Conservation (phyloP, 1,139 yeast species). For the Yamadazyma spencermartinsiae region DNA sequence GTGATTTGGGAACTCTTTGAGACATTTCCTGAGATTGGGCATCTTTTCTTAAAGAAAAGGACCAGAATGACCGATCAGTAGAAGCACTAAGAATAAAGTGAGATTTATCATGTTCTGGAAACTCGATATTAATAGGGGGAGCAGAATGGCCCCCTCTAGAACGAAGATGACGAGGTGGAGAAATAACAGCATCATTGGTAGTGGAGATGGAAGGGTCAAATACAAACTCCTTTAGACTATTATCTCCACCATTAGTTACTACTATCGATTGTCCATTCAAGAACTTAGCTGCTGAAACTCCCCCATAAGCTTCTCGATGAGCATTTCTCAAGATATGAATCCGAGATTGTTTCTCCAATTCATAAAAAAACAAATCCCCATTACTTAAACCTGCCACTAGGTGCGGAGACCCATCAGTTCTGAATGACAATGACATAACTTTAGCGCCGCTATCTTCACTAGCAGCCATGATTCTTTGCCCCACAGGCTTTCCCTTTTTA, state of each 20-base stretch:
- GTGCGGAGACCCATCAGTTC: slow-evolving; percentile 90
- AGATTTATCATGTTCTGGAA: slow-evolving; percentile 75
- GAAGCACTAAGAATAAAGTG: slow-evolving; percentile 89
- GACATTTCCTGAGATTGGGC: slow-evolving; percentile 95
- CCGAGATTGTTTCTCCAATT: slow-evolving; percentile 67
- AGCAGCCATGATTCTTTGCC: slow-evolving; percentile 55
- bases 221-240: slow-evolving; percentile 83
- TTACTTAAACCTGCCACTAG: slow-evolving; percentile 74
- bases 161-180: slow-evolving; percentile 90
- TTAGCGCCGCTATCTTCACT: slow-evolving; percentile 49
- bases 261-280: slow-evolving; percentile 91
- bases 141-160: slow-evolving; percentile 97
- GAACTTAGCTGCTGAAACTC: slow-evolving; percentile 74
- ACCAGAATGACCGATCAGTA: slow-evolving; percentile 84
- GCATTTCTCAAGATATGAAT: slow-evolving; percentile 74
- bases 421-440: slow-evolving; percentile 75
- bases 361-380: slow-evolving; percentile 88
- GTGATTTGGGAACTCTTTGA: slow-evolving; percentile 61
- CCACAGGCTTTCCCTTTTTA: slow-evolving; percentile 60
- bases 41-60: slow-evolving; percentile 88
- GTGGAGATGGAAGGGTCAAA: slow-evolving; percentile 87
- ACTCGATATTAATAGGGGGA: slow-evolving; percentile 77
- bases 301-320: slow-evolving; percentile 75
- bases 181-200: slow-evolving; percentile 61
- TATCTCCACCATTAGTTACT: slow-evolving; percentile 92